phyloP scores from a whole-genome alignment of 2,329 filamentous ascomycete genomes.

The Cercospora sp. region DNA sequence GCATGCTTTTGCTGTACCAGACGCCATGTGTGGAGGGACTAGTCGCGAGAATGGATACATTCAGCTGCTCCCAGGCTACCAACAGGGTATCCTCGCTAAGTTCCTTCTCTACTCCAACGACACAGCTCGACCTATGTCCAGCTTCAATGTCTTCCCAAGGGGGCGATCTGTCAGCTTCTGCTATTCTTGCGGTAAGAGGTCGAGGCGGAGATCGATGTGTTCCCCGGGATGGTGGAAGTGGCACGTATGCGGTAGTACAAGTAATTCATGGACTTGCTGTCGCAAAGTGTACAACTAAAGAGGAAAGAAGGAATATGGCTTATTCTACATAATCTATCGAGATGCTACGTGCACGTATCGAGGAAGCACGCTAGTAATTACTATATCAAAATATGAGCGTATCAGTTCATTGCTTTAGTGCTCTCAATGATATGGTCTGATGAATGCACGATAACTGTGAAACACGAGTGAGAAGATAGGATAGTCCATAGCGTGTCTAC shows the following conservation, averaged over 20 bases:
- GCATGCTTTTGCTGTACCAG: background rate
- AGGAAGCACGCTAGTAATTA: background rate
- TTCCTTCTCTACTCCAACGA: background rate
- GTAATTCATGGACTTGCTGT: background rate
- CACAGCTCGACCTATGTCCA: background rate
- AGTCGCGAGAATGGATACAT: background rate
- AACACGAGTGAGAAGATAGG: too few species aligned
- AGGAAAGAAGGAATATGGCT: background rate
- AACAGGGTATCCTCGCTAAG: background rate
- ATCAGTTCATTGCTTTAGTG: background rate
- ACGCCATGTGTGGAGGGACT: background rate
- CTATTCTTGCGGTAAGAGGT: background rate
- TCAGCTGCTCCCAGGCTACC: background rate
- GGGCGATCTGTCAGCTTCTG: fast-evolving
- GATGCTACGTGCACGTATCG: background rate
- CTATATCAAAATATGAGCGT: background rate
- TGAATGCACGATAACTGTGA: too few species aligned
- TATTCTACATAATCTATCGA: background rate
- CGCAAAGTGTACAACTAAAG: background rate
- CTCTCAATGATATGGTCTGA: background rate
- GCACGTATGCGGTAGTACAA: background rate
- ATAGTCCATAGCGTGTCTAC: background rate
- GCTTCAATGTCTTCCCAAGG: background rate
- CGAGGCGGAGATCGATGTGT: background rate
- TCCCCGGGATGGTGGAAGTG: background rate